These are phyloP conservation scores for Trichophyton verrucosum DNA, from an alignment of 2,329 filamentous ascomycete species.

Conservation along the genomic window DNA sequence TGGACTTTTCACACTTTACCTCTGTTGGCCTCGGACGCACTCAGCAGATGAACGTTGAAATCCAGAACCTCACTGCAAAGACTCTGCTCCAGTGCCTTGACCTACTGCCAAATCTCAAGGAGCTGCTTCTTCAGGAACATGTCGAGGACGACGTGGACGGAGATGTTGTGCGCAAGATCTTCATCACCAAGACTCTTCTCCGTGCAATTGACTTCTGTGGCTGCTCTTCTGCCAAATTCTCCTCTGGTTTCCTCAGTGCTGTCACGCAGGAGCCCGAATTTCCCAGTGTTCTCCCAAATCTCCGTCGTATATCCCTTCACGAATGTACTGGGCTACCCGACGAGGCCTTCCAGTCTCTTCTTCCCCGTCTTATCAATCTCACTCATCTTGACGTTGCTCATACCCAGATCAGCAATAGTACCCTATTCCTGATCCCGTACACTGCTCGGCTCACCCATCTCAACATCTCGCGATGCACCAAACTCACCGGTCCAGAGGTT, in stretches of 20 bases:
- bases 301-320: conserved; percentile 62
- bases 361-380: conserved; percentile 56
- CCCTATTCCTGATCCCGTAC: conserved; percentile 57
- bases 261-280: conserved; percentile 36
- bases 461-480: conserved; percentile 63
- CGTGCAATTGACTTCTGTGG: conserved; percentile 65
- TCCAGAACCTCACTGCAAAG: conserved; percentile 61
- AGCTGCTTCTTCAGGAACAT: conserved; percentile 71
- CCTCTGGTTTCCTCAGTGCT: conserved; percentile 48
- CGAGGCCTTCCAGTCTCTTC: conserved; percentile 53
- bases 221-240: conserved; percentile 57
- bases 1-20: conserved; percentile 80
- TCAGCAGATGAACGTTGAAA: conserved; percentile 59
- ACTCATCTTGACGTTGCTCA: conserved; percentile 72
- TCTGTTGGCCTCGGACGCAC: conserved; percentile 64
- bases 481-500: conserved; percentile 53
- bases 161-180: conserved; percentile 57
- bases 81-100: conserved; percentile 61
- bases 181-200: conserved; percentile 52
- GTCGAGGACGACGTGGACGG: conserved; percentile 61
- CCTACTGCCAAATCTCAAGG: conserved; percentile 59
- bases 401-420: conserved; percentile 60
- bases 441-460: conserved; percentile 63
- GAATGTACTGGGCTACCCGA: conserved; percentile 62
- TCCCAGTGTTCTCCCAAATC: conserved; percentile 43